These are phyloP conservation scores for Coprinopsis sp. DNA, from an alignment of 768 basidiomycete genomes.

Conservation along the genomic window DNA sequence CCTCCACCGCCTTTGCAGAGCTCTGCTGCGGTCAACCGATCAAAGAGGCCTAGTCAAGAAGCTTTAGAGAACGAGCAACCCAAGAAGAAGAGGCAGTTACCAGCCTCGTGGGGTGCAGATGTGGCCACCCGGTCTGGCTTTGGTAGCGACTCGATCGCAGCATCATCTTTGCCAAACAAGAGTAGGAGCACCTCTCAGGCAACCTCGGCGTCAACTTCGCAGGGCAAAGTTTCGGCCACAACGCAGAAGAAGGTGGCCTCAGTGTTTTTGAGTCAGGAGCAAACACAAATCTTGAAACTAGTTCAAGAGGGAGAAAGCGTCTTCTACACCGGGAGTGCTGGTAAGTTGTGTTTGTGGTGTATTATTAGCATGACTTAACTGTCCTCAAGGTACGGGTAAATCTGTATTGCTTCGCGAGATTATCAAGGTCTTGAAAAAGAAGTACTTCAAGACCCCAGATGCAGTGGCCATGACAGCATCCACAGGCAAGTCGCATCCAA, in stretches of 20 bases:
- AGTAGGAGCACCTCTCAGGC: constrained; percentile 7
- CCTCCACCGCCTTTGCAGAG: constrained; percentile 24
- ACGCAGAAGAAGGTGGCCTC: constrained; percentile 30
- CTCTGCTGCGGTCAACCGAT: constrained; percentile 15
- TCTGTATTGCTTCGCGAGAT: constrained; percentile 92
- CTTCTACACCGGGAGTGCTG: constrained; percentile 97
- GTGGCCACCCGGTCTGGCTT: constrained; percentile 33
- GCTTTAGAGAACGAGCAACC: constrained; percentile 19
- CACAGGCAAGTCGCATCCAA: constrained; percentile 52
- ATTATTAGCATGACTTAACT: not conserved
- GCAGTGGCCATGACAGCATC: constrained; percentile 93
- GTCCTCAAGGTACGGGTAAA: constrained; percentile 86
- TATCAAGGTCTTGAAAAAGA: constrained; percentile 65
- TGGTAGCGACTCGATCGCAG: constrained; percentile 1
- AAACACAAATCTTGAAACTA: constrained; percentile 75
- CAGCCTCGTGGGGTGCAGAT: constrained; percentile 40
- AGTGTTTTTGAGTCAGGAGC: constrained; percentile 78
- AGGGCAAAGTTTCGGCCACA: constrained; percentile 13
- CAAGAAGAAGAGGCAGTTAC: constrained; percentile 58
- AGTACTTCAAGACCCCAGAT: constrained; percentile 49
- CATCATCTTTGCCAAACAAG: not conserved
- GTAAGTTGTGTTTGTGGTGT: constrained; percentile 40
- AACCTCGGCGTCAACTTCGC: constrained; percentile 10
- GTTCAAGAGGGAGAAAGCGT: constrained; percentile 71
- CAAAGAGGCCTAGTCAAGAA: constrained; percentile 33